These are phyloP conservation scores for Porcisia deanei DNA, from an alignment of 208 protist species.

Conservation along the genomic window DNA sequence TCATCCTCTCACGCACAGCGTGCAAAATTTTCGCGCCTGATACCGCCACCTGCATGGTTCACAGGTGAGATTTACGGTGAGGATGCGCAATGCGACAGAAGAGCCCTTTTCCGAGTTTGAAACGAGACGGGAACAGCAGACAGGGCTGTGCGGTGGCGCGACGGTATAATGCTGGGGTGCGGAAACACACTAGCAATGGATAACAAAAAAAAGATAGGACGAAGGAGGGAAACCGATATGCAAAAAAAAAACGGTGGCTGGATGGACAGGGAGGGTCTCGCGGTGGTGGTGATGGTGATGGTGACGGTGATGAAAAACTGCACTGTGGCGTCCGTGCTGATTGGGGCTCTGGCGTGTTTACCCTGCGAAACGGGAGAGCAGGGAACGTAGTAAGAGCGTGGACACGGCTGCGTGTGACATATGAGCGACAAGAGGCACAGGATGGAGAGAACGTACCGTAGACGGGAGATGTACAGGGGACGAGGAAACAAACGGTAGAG, in stretches of 20 bases:
- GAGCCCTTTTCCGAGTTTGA: neutral
- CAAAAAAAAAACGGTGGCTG: neutral
- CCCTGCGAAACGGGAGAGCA: no score
- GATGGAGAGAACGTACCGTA: neutral
- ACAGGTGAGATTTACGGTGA: neutral
- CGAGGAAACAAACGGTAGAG: neutral
- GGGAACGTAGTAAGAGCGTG: neutral
- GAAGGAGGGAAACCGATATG: neutral
- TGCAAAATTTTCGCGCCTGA: constrained; percentile 44
- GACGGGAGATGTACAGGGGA: neutral
- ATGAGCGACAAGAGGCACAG: neutral
- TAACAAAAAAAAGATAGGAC: neutral
- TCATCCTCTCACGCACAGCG: constrained; percentile 80
- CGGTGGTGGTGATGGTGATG: no score
- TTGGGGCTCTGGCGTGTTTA: neutral
- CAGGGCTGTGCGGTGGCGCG: neutral
- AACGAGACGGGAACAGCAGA: neutral
- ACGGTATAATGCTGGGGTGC: neutral
- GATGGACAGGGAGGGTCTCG: no score
- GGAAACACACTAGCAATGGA: neutral
- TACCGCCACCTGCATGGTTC: constrained; percentile 1
- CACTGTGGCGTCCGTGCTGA: neutral
- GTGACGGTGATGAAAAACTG: neutral
- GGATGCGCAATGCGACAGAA: neutral
- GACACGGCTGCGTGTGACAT: neutral